Base-by-base conservation (phyloP, 192 early-diverging fungal genomes). In the Jimgerdemannia lactiflua region DNA sequence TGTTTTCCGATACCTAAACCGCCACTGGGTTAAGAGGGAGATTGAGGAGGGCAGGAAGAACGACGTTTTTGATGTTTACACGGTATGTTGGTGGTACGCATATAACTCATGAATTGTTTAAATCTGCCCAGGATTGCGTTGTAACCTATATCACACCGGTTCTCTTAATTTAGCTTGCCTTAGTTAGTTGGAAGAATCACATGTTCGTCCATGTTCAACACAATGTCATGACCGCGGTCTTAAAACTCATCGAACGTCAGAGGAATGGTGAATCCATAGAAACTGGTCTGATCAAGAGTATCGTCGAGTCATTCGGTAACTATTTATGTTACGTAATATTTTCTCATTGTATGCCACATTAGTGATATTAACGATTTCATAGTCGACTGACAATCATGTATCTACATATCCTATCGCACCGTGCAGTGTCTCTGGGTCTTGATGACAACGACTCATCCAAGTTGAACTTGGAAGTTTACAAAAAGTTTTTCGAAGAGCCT, bases 1-100 rank as follows among this genome's bases (percentile, higher is more conserved):
- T 78, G 86, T 97, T 67, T 98, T 98, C 76, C 85, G 86, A 14
- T 99, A 99, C 80, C 87, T 99, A 68, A 99, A 99, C 83, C 91
- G 96, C 44, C 94, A 96, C 81, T 99, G 98, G 98, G 94, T 98
- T 64, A 96, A 94, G 83, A 88, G 98, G 77, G 95, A 97, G 84
- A 92, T 96, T 70, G 96, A 97, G 54, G 98, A 99, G 75, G 94
- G 95, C 41, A 90, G 88, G 80, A 94, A 92, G 84, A 90, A 87
- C 64, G 88, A 86, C 75, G 91, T 97, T 39, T 94, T 92, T 78
- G 96, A 98, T 72, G 92, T 99, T 54, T 95, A 96, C 82, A 98
- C 95, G 72, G 92, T 99, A 82, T 87, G 87, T 86, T 72, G 84
- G 75, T 59, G 2, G 29, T 0, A 29, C 29, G 0, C 29, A 29